Percentiles rank a stretch among this genome's conserved stretches.
Conservation (phyloP, 2,329 filamentous ascomycete species). For the Fusarium sp. region DNA sequence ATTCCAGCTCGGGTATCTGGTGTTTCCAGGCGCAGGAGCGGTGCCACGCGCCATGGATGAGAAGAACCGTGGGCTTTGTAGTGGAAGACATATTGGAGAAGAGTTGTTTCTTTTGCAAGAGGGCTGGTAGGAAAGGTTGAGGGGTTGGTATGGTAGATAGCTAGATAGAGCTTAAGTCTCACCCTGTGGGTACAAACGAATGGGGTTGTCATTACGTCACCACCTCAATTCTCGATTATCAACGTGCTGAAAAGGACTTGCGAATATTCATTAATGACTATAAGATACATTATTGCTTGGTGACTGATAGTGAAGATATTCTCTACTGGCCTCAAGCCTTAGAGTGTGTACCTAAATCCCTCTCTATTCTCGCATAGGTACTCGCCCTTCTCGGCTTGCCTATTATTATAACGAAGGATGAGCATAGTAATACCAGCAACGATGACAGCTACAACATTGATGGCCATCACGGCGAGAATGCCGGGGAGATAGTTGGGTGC, state of each 20-base stretch:
- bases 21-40: not conserved
- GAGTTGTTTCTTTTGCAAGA: too few species aligned
- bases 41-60: not conserved
- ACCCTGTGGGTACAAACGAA: too few species aligned
- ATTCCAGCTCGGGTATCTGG: not conserved
- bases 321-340: accelerated
- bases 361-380: not conserved
- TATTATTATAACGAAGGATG: slow-evolving; percentile 5
- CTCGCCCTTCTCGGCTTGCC: not conserved
- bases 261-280: not conserved
- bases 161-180: too few species aligned
- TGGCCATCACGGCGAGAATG: slow-evolving; percentile 23
- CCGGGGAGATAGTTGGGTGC: slow-evolving; percentile 28
- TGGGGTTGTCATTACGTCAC: too few species aligned
- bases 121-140: not conserved
- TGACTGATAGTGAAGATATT: accelerated
- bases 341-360: slow-evolving; percentile 26
- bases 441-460: slow-evolving; percentile 18
- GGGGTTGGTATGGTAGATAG: not conserved
- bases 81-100: too few species aligned
- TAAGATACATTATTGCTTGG: accelerated
- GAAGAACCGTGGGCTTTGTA: accelerated
- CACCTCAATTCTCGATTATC: too few species aligned
- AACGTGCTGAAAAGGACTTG: too few species aligned
- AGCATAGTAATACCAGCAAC: slow-evolving; percentile 20